Evolutionary conservation across 2,329 filamentous ascomycete species (phyloP), one percentile per base, ranked within the genome.

Genomic region (Fusarium anthophilum): DNA sequence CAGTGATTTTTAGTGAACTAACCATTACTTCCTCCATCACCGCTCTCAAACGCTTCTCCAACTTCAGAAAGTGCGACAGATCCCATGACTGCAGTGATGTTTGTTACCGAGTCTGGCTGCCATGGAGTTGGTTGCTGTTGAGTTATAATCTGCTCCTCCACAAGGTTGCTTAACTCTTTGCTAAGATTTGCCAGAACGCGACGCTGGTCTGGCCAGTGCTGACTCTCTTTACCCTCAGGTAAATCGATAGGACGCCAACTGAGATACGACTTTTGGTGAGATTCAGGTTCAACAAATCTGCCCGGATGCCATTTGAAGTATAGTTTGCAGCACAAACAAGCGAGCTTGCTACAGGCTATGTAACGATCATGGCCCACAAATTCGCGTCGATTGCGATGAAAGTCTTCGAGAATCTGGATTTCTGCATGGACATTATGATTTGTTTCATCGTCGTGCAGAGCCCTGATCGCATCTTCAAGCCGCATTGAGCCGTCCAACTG

Each of bases 331-430:
- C 84, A 86, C 64, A 86, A 84, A 62, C 87, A 89, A 6, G 87
- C 84, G 0, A 83, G 82, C 73, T 89, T 89, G 75, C 86, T 89
- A 68, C 84, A 86, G 8, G 83, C 86, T 18, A 89, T 83, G 69
- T 83, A 88, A 7, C 78, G 76, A 64, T 88, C 86, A 12, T 78
- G 63, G 6, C 78, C 79, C 7, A 80, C 79, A 70, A 86, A 88
- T 0, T n/a, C 22, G 5, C 83, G 73, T 1, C 70, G 38, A 0
- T 73, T 73, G 15, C 70, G 57, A 68, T 83, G 77, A 69, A 88
- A 88, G 55, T 85, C 79, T 43, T 89, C 85, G 3, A 88, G 76
- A 6, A 87, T 75, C 59, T 75, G 73, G 2, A 70, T 48, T 48
- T 73, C 70, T 2, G 68, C 63, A 22, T 73, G 71, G 3, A 73